Evolutionary conservation across 202 grass and related monocot genomes (phyloP).

Genomic region (Brachypodium distachyon): DNA sequence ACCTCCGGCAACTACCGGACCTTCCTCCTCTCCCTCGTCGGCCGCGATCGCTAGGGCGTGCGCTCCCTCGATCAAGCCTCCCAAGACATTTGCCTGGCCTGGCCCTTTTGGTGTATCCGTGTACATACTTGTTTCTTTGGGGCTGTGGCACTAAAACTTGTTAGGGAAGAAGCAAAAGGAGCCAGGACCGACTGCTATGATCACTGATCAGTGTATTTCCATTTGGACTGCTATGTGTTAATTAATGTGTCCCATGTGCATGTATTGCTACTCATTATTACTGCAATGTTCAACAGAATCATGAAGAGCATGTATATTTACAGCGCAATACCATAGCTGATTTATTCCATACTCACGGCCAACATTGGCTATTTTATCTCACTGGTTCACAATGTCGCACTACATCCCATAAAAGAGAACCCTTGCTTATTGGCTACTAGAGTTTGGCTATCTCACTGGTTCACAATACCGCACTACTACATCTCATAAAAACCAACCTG

Average conservation of each 20-base stretch:
- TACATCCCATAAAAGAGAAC: too few species aligned
- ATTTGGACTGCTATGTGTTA: too few species aligned
- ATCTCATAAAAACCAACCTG: neutral
- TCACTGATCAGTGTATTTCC: neutral
- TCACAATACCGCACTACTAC: neutral
- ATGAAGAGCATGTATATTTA: neutral
- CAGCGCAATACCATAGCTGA: neutral
- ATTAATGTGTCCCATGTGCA: too few species aligned
- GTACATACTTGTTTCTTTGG: neutral
- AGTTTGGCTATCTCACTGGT: too few species aligned
- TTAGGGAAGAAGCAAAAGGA: neutral
- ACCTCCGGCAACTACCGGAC: slow-evolving; percentile 81
- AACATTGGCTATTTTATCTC: neutral
- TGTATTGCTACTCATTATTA: too few species aligned
- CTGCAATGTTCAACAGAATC: neutral
- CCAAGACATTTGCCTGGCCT: neutral
- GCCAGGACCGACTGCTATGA: neutral
- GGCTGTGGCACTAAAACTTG: neutral
- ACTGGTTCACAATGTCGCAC: too few species aligned
- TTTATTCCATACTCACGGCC: neutral
- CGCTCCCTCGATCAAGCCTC: too few species aligned
- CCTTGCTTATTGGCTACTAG: too few species aligned
- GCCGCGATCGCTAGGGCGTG: slow-evolving; percentile 39
- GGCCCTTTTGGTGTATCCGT: neutral
- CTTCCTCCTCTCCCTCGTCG: slow-evolving; percentile 79